Conservation (phyloP, 306 rosid species). For the Macrotyloma uniflorum region DNA sequence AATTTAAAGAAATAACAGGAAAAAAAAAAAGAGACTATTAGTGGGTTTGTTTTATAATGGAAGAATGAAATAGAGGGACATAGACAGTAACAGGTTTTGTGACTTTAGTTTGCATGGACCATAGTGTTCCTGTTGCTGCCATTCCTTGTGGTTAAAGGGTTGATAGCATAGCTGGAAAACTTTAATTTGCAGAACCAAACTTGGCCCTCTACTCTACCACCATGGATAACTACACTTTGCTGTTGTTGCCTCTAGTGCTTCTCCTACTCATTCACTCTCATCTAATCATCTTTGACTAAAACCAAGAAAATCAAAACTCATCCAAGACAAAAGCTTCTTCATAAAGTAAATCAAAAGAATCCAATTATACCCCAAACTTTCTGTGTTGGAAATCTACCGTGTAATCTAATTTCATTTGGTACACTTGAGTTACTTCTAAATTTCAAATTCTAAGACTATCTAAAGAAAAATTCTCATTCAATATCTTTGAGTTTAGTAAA, state of each 20-base stretch:
- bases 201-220: background rate
- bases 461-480: too few species aligned
- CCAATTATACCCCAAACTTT: background rate
- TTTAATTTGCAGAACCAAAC: background rate
- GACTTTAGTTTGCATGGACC: constrained; percentile 2
- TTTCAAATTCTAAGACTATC: too few species aligned
- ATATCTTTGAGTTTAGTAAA: too few species aligned
- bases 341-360: background rate
- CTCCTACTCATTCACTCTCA: constrained; percentile 1
- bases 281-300: background rate
- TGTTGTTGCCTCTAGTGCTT: background rate
- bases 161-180: background rate
- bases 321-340: background rate
- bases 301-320: background rate
- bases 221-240: background rate
- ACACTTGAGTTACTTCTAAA: too few species aligned
- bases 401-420: too few species aligned
- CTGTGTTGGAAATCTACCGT: too few species aligned
- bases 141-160: background rate
- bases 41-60: background rate
- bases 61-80: background rate
- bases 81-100: background rate
- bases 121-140: background rate
- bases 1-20: too few species aligned
- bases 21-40: too few species aligned